These are phyloP conservation scores for Zopfochytrium polystomum DNA, from an alignment of 371 early-diverging fungal species.

Conservation along the genomic window DNA sequence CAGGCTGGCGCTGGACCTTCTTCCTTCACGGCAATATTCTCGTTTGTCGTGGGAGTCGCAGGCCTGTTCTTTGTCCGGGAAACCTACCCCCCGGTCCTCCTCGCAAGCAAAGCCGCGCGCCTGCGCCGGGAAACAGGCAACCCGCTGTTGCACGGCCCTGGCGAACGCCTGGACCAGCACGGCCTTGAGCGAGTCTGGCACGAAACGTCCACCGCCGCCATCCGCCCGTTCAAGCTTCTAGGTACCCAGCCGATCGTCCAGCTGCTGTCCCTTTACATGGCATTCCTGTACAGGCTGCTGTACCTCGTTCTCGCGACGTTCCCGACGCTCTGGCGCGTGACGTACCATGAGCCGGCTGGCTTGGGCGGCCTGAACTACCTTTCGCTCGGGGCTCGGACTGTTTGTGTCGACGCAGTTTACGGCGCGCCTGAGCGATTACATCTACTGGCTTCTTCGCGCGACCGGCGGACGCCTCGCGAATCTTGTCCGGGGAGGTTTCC, in stretches of 20 bases:
- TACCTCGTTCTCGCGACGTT: slow-evolving; percentile 18
- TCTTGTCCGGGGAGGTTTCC: too few species aligned
- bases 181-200: not conserved
- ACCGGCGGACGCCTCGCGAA: too few species aligned
- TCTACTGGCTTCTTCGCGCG: too few species aligned
- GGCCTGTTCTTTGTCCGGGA: slow-evolving; percentile 9
- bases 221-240: slow-evolving; percentile 6
- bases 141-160: not conserved
- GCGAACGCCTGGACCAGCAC: not conserved
- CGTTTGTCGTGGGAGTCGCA: not conserved
- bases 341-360: slow-evolving; percentile 2
- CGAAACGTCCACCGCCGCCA: not conserved
- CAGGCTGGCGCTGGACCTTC: slow-evolving; percentile 4
- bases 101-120: not conserved
- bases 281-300: slow-evolving; percentile 4
- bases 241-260: slow-evolving; percentile 15
- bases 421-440: too few species aligned
- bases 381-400: slow-evolving; percentile 7
- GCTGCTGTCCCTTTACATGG: slow-evolving; percentile 10
- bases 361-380: slow-evolving; percentile 8
- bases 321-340: slow-evolving; percentile 11
- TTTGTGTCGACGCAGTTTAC: slow-evolving; percentile 13
- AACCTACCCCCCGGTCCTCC: slow-evolving; percentile 8
- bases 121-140: too few species aligned
- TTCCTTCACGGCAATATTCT: not conserved